Conservation (phyloP, 164 flowering plant species). For the Piper longum region DNA sequence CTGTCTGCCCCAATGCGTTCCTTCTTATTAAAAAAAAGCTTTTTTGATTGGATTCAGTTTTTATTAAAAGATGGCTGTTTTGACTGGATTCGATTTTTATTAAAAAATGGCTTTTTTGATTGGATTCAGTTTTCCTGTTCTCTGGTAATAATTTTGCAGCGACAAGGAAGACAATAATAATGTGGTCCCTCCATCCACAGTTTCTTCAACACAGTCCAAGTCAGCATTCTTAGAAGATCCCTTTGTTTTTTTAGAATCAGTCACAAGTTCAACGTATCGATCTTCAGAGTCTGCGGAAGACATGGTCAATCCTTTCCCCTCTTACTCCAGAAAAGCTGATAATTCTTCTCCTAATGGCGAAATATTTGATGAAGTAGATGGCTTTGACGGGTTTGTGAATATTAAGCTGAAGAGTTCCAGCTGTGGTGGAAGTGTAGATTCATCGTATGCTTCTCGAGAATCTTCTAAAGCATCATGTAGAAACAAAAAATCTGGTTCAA, state of each 20-base stretch:
- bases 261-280: constrained; percentile 21
- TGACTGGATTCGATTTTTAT: no score
- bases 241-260: constrained; percentile 48
- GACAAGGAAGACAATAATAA: constrained; percentile 21
- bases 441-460: constrained; percentile 19
- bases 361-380: constrained; percentile 47
- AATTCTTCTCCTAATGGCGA: constrained; percentile 25
- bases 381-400: constrained; percentile 31
- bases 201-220: constrained; percentile 21
- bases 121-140: not conserved
- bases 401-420: constrained; percentile 27
- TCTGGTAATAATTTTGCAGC: constrained; percentile 17
- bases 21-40: no score
- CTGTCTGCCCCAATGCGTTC: no score
- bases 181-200: constrained; percentile 15
- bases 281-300: constrained; percentile 46
- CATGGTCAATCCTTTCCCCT: constrained; percentile 23
- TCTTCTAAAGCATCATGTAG: constrained; percentile 22
- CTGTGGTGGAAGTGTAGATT: constrained; percentile 15
- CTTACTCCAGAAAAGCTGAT: constrained; percentile 23
- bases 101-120: no score
- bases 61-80: not conserved
- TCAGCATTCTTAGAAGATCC: constrained; percentile 43
- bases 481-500: constrained; percentile 30
- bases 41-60: no score